Evolutionary conservation across 176 grass and related monocot species (phyloP).

Genomic region (Dactylis glomerata): DNA sequence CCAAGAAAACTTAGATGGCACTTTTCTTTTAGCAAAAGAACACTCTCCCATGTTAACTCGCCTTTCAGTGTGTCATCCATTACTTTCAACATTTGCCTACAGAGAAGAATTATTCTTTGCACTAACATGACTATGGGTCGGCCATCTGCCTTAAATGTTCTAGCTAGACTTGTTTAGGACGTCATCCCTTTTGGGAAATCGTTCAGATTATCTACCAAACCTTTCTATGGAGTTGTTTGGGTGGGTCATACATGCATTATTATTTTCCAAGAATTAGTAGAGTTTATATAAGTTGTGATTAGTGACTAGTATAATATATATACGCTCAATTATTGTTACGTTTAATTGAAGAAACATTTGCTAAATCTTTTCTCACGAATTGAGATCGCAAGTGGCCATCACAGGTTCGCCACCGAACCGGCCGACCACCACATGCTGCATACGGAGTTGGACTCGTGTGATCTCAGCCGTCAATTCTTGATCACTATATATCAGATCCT

Average conservation of each 20-base stretch:
- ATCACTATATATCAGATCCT: background rate
- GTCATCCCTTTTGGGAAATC: background rate
- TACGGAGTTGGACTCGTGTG: constrained; percentile 12
- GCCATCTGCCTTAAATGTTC: background rate
- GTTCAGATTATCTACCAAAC: background rate
- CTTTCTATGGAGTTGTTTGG: background rate
- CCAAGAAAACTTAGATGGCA: constrained; percentile 2
- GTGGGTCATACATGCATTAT: constrained; percentile 25
- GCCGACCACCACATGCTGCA: constrained; percentile 7
- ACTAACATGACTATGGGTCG: background rate
- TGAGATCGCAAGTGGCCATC: constrained; percentile 40
- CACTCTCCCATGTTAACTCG: background rate
- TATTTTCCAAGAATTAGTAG: background rate
- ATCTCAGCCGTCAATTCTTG: constrained; percentile 15
- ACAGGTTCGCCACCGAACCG: background rate
- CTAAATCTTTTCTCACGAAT: background rate
- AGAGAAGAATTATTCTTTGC: background rate
- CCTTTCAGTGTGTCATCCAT: background rate
- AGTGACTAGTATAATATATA: background rate
- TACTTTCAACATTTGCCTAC: background rate
- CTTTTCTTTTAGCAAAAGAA: constrained; percentile 2
- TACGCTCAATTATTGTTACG: constrained; percentile 39
- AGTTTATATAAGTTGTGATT: constrained; percentile 10
- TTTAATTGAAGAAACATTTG: constrained; percentile 44
- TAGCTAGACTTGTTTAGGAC: constrained; percentile 10